Conservation (phyloP, 805 yeast species). For the Allodekkera sacchari region DNA sequence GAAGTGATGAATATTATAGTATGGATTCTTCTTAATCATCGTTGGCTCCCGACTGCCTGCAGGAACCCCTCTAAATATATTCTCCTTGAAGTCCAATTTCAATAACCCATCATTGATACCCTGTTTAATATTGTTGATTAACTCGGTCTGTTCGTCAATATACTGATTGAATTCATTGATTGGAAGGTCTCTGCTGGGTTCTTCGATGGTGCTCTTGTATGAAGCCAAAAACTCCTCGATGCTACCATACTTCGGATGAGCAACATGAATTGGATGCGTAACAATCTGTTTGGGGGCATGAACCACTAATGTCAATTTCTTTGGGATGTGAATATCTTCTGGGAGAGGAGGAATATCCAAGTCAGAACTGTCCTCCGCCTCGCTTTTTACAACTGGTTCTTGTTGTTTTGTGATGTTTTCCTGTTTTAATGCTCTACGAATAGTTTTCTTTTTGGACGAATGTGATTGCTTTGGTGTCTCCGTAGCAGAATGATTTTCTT, state of each 20-base stretch:
- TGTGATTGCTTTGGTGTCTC: background rate
- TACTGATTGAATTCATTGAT: constrained; percentile 53
- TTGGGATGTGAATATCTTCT: constrained; percentile 15
- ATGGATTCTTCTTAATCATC: constrained; percentile 26
- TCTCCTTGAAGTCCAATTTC: constrained; percentile 35
- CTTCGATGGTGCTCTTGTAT: constrained; percentile 50
- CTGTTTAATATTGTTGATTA: constrained; percentile 35
- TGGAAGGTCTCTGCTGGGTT: constrained; percentile 36
- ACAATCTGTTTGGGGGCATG: constrained; percentile 38
- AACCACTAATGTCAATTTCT: constrained; percentile 24
- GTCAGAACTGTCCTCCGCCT: constrained; percentile 8
- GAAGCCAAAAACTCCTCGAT: constrained; percentile 43
- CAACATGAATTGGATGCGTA: constrained; percentile 52
- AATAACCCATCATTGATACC: constrained; percentile 39
- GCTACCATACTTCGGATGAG: constrained; percentile 34
- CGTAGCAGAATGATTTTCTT: background rate
- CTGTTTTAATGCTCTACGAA: no score
- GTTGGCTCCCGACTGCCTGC: constrained; percentile 32
- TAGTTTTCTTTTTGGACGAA: no score
- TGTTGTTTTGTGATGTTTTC: background rate
- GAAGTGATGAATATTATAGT: constrained; percentile 20
- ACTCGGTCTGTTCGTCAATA: constrained; percentile 41
- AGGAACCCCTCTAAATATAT: constrained; percentile 37
- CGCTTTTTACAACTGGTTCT: constrained; percentile 2
- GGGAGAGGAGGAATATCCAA: constrained; percentile 11